Base-by-base conservation (phyloP, 495 filamentous ascomycete species). In the Aspergillus saccharolyticus region DNA sequence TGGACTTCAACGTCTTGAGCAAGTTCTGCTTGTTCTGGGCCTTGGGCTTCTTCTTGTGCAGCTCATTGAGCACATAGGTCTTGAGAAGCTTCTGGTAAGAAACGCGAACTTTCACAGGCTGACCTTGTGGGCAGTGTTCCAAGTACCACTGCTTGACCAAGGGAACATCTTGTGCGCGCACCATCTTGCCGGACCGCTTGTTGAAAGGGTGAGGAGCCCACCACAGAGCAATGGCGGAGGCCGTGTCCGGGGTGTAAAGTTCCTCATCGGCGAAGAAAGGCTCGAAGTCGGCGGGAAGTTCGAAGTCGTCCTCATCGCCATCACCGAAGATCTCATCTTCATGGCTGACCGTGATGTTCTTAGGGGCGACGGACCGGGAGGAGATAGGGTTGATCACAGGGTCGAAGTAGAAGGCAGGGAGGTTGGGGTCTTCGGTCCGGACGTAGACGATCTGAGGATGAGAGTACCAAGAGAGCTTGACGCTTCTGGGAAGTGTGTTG, bases 21-120 rank as follows among this genome's bases (percentile, higher is more conserved):
- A 99, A 74, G 69, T 91, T 89, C 72, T 99, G 95, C 68, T 93
- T 96, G 73, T 90, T 96, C 61, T 96, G 87, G 6, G 92, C 89
- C 78, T 99, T 97, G 10, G 91, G 90, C 58, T 87, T 87, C 66
- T 88, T 93, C 74, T 93, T 94, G 68, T 99, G 95, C 22, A 99
- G 77, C 69, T 96, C 91, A 62, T 99, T 99, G 60, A 99, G 83
- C 20, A 99, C 95, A 61, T 85, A 99, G 4, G 88, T 92, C 77
- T 99, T 99, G 44, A 99, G 80, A 50, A 99, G 76, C 75, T 99
- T 99, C 70, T 99, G 95, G 70, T 99, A 99, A 0, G 95, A 97
- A n/a, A 99, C 95, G 62, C 95, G 84, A 47, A 97, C 92, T 70
- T 99, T 99, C 60, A 97, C 93, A 5, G 95, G 91, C 66, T 97